A percentile compares a stretch with the other conserved stretches of the same genome.
These are phyloP conservation scores for Monosporozyma servazzii DNA, from an alignment of 805 yeast genomes.

Conservation along the genomic window DNA sequence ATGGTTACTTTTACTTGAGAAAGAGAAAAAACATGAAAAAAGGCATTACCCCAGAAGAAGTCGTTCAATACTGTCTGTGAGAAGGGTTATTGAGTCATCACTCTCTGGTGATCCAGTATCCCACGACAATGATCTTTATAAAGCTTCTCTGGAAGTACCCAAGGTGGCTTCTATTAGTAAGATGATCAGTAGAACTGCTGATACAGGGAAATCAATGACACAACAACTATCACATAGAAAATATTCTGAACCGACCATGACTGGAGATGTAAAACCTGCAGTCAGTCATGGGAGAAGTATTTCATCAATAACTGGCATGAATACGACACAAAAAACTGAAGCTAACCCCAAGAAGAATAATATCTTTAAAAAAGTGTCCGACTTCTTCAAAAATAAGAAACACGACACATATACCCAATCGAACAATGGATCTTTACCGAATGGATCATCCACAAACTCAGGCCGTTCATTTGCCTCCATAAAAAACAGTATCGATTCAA, in stretches of 20 bases:
- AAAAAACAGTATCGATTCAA: not conserved
- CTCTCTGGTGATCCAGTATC: not conserved
- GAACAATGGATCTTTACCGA: not conserved
- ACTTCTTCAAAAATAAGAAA: constrained; percentile 26
- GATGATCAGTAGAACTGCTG: constrained; percentile 8
- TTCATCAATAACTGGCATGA: not conserved
- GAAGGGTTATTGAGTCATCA: constrained; percentile 23
- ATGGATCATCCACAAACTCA: not conserved
- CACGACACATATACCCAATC: not conserved
- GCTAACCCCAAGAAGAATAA: constrained; percentile 17
- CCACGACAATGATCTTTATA: constrained; percentile 6
- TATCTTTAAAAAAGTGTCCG: constrained; percentile 27
- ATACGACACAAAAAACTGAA: constrained; percentile 1
- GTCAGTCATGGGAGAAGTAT: not conserved
- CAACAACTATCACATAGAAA: constrained; percentile 4
- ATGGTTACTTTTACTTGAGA: constrained; percentile 59
- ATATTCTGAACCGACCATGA: not conserved
- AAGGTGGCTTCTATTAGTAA: constrained; percentile 10
- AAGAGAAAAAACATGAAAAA: constrained; percentile 28
- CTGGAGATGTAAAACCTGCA: not conserved
- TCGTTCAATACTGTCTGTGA: constrained; percentile 28
- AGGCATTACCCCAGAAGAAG: constrained; percentile 29
- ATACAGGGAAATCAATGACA: constrained; percentile 3
- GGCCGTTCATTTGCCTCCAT: not conserved
- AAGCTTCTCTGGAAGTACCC: constrained; percentile 4